Percentiles rank a stretch among this genome's conserved stretches.
Evolutionary conservation across 176 grass and related monocot genomes (phyloP).

Genomic region (Oryza brachyantha): DNA sequence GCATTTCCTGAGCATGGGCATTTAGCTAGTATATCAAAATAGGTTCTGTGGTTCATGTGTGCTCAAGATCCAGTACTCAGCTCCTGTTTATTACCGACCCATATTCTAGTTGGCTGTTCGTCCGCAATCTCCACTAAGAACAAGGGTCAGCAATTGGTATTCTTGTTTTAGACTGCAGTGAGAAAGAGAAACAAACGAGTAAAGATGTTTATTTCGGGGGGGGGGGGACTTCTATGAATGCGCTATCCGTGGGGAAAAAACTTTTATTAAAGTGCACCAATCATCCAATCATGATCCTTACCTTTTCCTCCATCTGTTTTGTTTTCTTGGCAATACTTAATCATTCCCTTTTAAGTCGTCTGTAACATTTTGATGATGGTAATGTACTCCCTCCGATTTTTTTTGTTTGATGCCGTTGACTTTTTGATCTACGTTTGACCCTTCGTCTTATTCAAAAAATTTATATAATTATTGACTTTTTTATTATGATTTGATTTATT

Average conservation of each 20-base stretch:
- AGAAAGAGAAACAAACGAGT: background rate
- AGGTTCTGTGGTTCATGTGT: background rate
- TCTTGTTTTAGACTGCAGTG: slow-evolving; percentile 1
- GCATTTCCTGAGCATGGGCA: too few species aligned
- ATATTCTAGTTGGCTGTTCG: background rate
- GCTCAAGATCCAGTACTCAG: background rate
- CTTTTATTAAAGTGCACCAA: too few species aligned
- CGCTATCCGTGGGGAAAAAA: too few species aligned
- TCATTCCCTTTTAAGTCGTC: background rate
- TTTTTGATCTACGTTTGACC: too few species aligned
- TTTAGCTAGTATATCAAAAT: too few species aligned
- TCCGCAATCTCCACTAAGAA: background rate
- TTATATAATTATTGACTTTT: too few species aligned
- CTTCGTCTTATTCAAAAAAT: too few species aligned
- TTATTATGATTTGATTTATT: too few species aligned
- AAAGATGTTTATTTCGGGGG: background rate
- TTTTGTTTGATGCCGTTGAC: too few species aligned
- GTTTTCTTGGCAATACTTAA: background rate
- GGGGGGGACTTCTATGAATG: background rate
- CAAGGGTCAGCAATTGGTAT: background rate
- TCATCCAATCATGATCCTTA: too few species aligned
- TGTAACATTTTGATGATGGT: background rate
- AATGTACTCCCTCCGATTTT: too few species aligned
- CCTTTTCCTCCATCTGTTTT: background rate
- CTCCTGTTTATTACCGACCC: background rate